A percentile compares a stretch with the other conserved stretches of the same genome.
These are phyloP conservation scores for Neurospora sp. DNA, from an alignment of 495 filamentous ascomycete genomes.

Conservation along the genomic window DNA sequence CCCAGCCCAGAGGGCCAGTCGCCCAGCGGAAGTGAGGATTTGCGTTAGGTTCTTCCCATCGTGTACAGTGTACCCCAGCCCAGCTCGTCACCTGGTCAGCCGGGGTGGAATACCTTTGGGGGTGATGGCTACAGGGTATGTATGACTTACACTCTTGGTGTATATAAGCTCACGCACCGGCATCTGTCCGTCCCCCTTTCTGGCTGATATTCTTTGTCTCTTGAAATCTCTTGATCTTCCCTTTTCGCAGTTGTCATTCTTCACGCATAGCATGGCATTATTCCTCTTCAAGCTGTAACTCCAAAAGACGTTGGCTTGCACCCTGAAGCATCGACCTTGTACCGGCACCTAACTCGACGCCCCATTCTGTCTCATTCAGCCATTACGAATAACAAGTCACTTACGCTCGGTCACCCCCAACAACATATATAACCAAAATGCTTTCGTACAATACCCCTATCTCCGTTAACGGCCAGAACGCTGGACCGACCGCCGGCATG, in stretches of 20 bases:
- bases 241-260: background rate
- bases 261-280: background rate
- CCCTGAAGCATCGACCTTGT: background rate
- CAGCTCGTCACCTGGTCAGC: background rate
- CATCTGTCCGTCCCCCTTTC: background rate
- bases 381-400: background rate
- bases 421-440: constrained; percentile 16
- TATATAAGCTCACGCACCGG: background rate
- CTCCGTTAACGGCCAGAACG: constrained; percentile 24
- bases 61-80: background rate
- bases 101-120: background rate
- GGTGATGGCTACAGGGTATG: background rate
- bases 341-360: background rate
- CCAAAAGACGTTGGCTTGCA: background rate
- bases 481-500: constrained; percentile 21
- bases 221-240: background rate
- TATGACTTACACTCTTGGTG: background rate
- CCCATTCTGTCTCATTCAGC: background rate
- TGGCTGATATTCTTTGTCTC: background rate
- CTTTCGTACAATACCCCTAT: constrained; percentile 33
- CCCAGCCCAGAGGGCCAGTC: background rate
- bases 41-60: background rate
- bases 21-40: background rate
- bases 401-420: background rate
- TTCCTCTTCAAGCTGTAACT: background rate